A percentile compares a stretch with the other conserved stretches of the same genome.
phyloP scores from a whole-genome alignment of 495 filamentous ascomycete species.

The Aspergillus campestris region DNA sequence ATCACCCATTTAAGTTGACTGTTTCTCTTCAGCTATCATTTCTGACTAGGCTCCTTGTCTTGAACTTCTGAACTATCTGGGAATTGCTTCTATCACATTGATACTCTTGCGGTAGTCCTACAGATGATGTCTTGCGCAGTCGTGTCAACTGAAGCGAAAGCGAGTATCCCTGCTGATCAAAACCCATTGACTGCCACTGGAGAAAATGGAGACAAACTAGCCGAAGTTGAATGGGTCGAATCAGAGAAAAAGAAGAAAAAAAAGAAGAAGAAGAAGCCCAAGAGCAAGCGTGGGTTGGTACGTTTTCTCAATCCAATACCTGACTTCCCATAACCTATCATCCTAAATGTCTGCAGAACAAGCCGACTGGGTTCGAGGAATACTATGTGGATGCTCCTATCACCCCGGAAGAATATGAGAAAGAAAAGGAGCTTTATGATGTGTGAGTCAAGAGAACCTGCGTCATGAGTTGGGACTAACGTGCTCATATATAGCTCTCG shows the following conservation, averaged over 20 bases:
- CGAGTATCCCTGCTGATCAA: no score
- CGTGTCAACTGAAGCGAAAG: no score
- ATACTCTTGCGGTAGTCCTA: no score
- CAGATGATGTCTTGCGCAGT: no score
- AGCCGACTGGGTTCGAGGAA: slow-evolving; percentile 59
- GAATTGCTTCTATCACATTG: no score
- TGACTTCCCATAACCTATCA: neutral
- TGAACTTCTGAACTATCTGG: no score
- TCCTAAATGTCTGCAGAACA: slow-evolving; percentile 21
- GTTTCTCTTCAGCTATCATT: no score
- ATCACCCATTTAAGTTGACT: no score
- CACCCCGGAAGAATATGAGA: slow-evolving; percentile 52
- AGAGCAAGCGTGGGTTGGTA: slow-evolving; percentile 41
- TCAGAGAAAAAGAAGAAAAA: slow-evolving; percentile 19
- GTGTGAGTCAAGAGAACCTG: slow-evolving; percentile 24
- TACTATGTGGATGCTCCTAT: slow-evolving; percentile 71
- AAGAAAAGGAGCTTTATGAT: slow-evolving; percentile 54
- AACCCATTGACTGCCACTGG: neutral
- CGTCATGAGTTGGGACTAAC: slow-evolving; percentile 5
- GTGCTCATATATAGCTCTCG: slow-evolving; percentile 23
- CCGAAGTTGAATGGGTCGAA: slow-evolving; percentile 5
- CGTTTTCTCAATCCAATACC: neutral
- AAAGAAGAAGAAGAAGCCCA: slow-evolving; percentile 30
- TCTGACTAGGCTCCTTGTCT: no score
- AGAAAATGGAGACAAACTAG: slow-evolving; percentile 6